A percentile compares a stretch with the other conserved stretches of the same genome.
phyloP scores from a whole-genome alignment of 768 basidiomycete genomes.

The Sporobolomyces pararoseus region DNA sequence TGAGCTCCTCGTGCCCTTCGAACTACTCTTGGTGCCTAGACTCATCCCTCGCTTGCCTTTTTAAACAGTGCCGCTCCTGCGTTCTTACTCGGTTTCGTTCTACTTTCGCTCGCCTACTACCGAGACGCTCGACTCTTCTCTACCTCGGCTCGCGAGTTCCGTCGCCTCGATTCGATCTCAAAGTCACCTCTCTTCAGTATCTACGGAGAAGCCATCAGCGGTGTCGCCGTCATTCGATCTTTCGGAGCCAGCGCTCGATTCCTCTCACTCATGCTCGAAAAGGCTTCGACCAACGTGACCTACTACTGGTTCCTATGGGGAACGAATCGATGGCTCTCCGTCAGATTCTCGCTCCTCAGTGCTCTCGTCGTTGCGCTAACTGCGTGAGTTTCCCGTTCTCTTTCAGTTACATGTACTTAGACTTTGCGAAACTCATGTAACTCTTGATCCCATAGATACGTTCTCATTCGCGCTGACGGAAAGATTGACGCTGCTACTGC shows the following conservation, averaged over 20 bases:
- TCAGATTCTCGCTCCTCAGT: slow-evolving; percentile 42
- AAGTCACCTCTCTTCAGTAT: slow-evolving; percentile 48
- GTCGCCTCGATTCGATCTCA: slow-evolving; percentile 50
- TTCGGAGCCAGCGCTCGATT: slow-evolving; percentile 43
- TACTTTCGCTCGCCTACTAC: slow-evolving; percentile 36
- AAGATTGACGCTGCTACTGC: slow-evolving; percentile 41
- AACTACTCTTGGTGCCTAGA: too few relatives aligned
- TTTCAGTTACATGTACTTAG: neutral
- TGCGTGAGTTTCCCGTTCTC: slow-evolving; percentile 10
- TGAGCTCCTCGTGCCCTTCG: neutral
- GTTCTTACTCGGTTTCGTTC: slow-evolving; percentile 43
- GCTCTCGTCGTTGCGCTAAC: slow-evolving; percentile 38
- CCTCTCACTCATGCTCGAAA: slow-evolving; percentile 40
- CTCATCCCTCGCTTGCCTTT: too few relatives aligned
- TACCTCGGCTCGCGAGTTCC: slow-evolving; percentile 50
- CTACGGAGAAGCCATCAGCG: slow-evolving; percentile 47
- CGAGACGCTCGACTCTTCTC: slow-evolving; percentile 47
- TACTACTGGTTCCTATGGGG: slow-evolving; percentile 44
- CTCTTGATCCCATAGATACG: slow-evolving; percentile 23
- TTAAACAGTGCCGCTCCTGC: slow-evolving; percentile 40
- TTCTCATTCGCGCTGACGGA: slow-evolving; percentile 40
- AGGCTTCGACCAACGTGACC: slow-evolving; percentile 42
- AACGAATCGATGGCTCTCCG: slow-evolving; percentile 44
- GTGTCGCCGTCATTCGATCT: slow-evolving; percentile 47
- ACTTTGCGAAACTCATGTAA: too few relatives aligned